Evolutionary conservation across 169 alveolate genomes (phyloP), one percentile per base, ranked within the genome.

Genomic region (Eimeria mitis): DNA sequence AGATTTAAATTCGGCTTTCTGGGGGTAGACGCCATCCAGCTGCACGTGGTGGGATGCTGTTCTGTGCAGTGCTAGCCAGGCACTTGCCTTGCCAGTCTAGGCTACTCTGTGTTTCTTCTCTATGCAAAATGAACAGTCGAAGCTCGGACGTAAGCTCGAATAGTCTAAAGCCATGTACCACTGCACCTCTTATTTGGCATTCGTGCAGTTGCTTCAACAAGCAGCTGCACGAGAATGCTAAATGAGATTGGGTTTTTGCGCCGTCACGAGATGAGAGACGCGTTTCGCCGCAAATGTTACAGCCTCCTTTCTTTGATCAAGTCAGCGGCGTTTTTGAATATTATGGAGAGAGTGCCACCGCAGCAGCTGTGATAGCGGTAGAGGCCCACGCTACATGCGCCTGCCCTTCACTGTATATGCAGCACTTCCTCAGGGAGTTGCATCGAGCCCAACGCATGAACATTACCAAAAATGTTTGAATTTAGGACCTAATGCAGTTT

Each of bases 351-450:
- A 61, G 14, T 31, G 79, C 81, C 49, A 42, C 79, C 2, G 16
- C 40, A 34, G 92, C 63, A 37, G 81, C 65, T 59, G 44, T 31
- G 23, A 47, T 65, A 63, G 75, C 91, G 21, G 92, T 19, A 40
- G 59, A 1, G 44, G 34, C 28, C 37, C 19, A 78, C 31, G 79
- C 59, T n/a, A n/a, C 23, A 11, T 3, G 44, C 23, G 42, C 42
- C n/a, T 34, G 31, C 70, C 63, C 34, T 11, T 52, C 34, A 79
- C 34, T 42, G 76, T 37, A 25, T 42, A 63, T 59, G 78, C 91
- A 85, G 63, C 79, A 37, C 6, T 61, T 9, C 81, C 91, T 1
- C 42, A 34, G 21, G 78, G 37, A 25, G 76, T 78, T 7, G 70
- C 90, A n/a, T 37, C n/a, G 21, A 7, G 61, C 52, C 1, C 70